These are phyloP conservation scores for Ceratopteris richardii DNA, from an alignment of 75 land plant genomes.

Conservation along the genomic window DNA sequence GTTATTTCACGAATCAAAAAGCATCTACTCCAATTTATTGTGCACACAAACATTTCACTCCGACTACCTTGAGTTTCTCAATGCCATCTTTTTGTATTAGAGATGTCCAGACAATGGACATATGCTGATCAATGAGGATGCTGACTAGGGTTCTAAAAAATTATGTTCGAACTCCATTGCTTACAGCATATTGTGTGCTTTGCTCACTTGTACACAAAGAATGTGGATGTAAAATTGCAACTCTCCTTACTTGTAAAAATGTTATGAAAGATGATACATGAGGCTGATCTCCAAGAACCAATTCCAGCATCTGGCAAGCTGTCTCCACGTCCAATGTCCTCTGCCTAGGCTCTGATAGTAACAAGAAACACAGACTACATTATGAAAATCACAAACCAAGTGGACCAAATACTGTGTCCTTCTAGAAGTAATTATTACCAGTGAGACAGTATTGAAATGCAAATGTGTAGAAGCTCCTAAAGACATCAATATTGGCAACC, in stretches of 20 bases:
- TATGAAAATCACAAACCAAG: not conserved
- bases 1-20: too few relatives aligned
- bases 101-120: too few relatives aligned
- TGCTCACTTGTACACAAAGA: too few relatives aligned
- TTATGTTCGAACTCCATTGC: too few relatives aligned
- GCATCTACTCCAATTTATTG: too few relatives aligned
- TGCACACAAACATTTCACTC: too few relatives aligned
- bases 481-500: slow-evolving; percentile 55
- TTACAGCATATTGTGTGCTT: too few relatives aligned
- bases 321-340: slow-evolving; percentile 83
- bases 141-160: too few relatives aligned
- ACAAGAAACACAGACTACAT: not conserved
- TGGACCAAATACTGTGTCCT: not conserved
- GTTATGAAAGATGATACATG: slow-evolving; percentile 59
- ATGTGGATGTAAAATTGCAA: too few relatives aligned
- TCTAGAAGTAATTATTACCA: slow-evolving; percentile 36
- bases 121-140: too few relatives aligned
- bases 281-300: slow-evolving; percentile 55
- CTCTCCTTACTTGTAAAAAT: slow-evolving; percentile 62
- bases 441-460: slow-evolving; percentile 82
- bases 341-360: slow-evolving; percentile 40
- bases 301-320: slow-evolving; percentile 67
- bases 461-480: slow-evolving; percentile 62
- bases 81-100: too few relatives aligned
- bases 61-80: too few relatives aligned